Percentiles rank a stretch among this genome's conserved stretches.
Conservation (phyloP, 1,284 basidiomycete genomes). For the Cryptococcus depauperatus region DNA sequence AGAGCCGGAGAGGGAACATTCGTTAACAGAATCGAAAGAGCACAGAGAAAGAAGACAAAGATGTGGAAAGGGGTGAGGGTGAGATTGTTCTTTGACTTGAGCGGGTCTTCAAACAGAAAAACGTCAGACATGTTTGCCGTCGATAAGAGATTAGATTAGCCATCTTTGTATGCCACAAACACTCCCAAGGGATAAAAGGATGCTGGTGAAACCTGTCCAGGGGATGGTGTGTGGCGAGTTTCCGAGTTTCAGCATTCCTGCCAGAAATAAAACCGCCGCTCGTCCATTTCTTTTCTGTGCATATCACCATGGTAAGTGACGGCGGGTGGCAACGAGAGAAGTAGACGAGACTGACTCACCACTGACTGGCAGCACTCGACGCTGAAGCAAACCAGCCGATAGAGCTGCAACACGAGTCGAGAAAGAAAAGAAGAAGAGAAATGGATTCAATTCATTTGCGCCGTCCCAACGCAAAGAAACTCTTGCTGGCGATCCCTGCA, state of each 20-base stretch:
- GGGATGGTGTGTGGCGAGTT: too few relatives aligned
- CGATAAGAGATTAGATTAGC: background rate
- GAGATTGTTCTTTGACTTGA: conserved; percentile 4
- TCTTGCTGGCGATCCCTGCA: conserved; percentile 29
- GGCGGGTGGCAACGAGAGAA: too few relatives aligned
- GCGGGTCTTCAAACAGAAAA: conserved; percentile 11
- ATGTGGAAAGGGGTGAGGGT: conserved; percentile 31
- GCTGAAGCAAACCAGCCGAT: too few relatives aligned
- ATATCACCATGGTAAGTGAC: too few relatives aligned
- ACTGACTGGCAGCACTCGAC: too few relatives aligned
- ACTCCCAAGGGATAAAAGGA: too few relatives aligned
- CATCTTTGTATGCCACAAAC: too few relatives aligned
- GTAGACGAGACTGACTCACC: too few relatives aligned
- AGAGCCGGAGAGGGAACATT: conserved; percentile 18
- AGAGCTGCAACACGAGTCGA: background rate
- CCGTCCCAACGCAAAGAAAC: conserved; percentile 34
- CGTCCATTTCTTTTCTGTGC: too few relatives aligned
- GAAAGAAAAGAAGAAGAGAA: background rate
- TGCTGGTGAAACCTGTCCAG: too few relatives aligned
- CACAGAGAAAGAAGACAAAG: conserved; percentile 18
- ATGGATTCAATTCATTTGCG: conserved; percentile 13
- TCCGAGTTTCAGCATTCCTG: too few relatives aligned
- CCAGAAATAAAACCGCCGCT: too few relatives aligned
- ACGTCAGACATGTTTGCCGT: conserved; percentile 7
- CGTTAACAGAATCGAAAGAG: conserved; percentile 16